phyloP scores from a whole-genome alignment of 495 filamentous ascomycete genomes.

The Neurospora tetraspora region DNA sequence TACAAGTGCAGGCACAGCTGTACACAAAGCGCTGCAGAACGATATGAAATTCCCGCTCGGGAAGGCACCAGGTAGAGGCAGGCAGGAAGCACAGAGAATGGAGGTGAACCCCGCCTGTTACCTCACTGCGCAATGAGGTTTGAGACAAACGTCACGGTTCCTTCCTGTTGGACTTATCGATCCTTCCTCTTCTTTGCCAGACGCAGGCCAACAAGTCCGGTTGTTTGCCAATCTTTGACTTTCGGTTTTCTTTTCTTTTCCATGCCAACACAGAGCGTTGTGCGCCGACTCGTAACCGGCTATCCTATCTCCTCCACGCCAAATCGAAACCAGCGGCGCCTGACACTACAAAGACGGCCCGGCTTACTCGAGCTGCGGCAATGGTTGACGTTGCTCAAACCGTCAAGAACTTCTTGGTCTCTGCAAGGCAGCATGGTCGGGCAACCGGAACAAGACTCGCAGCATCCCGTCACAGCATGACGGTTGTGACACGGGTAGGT shows the following conservation, averaged over 20 bases:
- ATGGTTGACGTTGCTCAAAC: not conserved
- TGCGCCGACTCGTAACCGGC: not conserved
- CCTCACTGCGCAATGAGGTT: not conserved
- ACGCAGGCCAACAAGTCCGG: not conserved
- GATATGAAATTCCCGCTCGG: not conserved
- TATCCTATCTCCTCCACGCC: not conserved
- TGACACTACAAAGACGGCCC: not conserved
- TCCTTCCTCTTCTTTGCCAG: not conserved
- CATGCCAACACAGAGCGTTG: not conserved
- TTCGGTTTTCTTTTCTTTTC: not conserved
- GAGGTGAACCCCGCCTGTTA: not conserved
- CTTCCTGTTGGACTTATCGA: not conserved
- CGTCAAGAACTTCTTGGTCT: not conserved
- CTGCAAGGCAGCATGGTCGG: not conserved
- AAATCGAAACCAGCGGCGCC: not conserved
- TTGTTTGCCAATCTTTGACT: not conserved
- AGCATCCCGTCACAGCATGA: not conserved
- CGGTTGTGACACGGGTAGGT: not conserved
- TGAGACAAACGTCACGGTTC: not conserved
- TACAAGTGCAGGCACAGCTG: not conserved
- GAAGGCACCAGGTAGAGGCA: not conserved
- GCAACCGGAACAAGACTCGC: not conserved
- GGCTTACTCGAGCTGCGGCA: not conserved
- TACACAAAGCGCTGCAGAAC: not conserved
- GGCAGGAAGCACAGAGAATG: not conserved